Conservation (phyloP, 2,329 filamentous ascomycete genomes). For the Pseudohalonectria lignicola region DNA sequence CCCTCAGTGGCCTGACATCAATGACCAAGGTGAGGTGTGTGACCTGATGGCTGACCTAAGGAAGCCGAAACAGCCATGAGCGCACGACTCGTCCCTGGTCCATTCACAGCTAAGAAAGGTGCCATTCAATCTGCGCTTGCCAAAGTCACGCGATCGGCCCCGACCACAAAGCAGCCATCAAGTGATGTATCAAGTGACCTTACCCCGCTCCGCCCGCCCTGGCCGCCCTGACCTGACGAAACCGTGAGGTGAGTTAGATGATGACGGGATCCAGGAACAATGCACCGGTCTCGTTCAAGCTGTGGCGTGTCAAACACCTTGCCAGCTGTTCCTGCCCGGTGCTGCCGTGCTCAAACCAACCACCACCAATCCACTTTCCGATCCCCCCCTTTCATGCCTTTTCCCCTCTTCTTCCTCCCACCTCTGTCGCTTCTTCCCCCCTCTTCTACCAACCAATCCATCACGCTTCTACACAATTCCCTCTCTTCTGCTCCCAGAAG, state of each 20-base stretch:
- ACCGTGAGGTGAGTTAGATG: background rate
- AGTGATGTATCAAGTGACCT: conserved; percentile 1
- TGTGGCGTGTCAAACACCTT: background rate
- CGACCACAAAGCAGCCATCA: background rate
- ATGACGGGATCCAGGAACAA: background rate
- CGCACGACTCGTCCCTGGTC: background rate
- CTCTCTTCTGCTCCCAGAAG: background rate
- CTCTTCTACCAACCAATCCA: background rate
- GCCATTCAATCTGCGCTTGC: background rate
- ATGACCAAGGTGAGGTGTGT: background rate
- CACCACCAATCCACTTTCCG: background rate
- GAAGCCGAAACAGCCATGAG: too few relatives aligned
- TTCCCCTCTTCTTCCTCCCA: background rate
- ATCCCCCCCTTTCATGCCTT: background rate
- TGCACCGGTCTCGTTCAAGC: background rate
- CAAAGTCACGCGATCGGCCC: conserved; percentile 1
- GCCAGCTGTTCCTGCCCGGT: background rate
- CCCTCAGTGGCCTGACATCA: background rate
- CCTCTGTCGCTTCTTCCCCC: background rate
- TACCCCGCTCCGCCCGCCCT: background rate
- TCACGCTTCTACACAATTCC: background rate
- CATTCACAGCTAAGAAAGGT: background rate
- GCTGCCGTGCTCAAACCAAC: background rate
- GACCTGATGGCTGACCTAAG: background rate
- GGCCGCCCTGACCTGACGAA: background rate